Conservation (phyloP, 306 rosid genomes). For the Dalbergia cochinchinensis region DNA sequence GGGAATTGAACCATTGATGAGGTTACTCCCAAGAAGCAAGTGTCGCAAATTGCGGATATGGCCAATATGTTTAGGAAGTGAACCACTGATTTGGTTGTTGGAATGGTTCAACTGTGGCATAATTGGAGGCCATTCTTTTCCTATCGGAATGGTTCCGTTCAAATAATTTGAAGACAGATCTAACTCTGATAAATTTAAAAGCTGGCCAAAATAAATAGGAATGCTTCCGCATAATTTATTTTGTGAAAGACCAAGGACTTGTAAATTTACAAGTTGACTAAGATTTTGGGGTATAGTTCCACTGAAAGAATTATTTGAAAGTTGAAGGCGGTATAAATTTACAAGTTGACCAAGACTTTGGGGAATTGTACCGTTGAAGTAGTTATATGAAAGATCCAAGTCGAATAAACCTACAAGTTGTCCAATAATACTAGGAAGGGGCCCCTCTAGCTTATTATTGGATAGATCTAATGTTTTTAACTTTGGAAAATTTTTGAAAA, state of each 20-base stretch:
- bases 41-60: too few relatives aligned
- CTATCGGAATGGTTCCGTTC: neutral
- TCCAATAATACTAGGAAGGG: neutral
- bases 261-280: neutral
- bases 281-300: neutral
- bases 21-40: too few relatives aligned
- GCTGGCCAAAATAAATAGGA: neutral
- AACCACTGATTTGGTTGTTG: too few relatives aligned
- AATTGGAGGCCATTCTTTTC: too few relatives aligned
- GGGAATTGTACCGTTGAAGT: too few relatives aligned
- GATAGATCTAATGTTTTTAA: neutral
- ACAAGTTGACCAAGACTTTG: too few relatives aligned
- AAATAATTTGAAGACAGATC: constrained; percentile 3
- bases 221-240: constrained; percentile 13
- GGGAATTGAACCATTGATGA: too few relatives aligned
- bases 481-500: too few relatives aligned
- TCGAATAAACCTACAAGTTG: neutral
- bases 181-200: neutral
- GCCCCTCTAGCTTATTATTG: neutral
- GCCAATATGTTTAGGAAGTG: too few relatives aligned
- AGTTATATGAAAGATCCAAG: neutral
- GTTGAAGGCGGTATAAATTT: too few relatives aligned
- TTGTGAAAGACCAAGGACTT: neutral
- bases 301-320: neutral
- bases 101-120: too few relatives aligned